Base-by-base conservation (phyloP, 2,329 filamentous ascomycete genomes). In the Corinectria fuckeliana region DNA sequence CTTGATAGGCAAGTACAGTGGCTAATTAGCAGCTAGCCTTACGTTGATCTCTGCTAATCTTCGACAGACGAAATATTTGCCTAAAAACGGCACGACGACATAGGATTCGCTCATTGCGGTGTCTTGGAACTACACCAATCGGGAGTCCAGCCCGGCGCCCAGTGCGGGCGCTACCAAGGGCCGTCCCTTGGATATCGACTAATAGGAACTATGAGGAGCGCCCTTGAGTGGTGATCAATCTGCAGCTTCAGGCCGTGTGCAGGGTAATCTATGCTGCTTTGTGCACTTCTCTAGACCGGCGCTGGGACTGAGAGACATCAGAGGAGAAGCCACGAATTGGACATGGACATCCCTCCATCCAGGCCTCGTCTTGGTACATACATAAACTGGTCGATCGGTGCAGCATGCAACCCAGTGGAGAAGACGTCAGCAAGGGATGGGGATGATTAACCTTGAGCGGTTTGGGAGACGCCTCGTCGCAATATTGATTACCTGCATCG, bases 81-180 rank as follows among this genome's bases (percentile, higher is more conserved):
- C 41, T 14, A 26, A 8, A 13, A 8, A 13, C 39, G 23, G 7
- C 41, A 28, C 23, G 23, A 13, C 41, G 13, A n/a, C 8, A 45
- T 30, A 13, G 20, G 25, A 23, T 14, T 42, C 39, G 38, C 14
- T 7, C 20, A 42, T 42, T 23, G 18, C 10, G 20, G 8, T 60
- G 50, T 58, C 56, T 58, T 48, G 48, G 53, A 58, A 13, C 13
- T 30, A 41, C 57, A 14, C 61, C 58, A 66, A 69, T 68, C 36
- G 42, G 41, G 48, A 42, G 20, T 16, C 16, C 13, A n/a, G 30
- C 11, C 55, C 50, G 14, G 7, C 18, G 13, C 20, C 18, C 58
- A 52, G 39, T 25, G 25, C 63, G 63, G 66, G 54, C 57, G 52
- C 65, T 65, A 63, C 48, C 50, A 23, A 65, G 66, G 63, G 56